phyloP scores from a whole-genome alignment of 2,329 filamentous ascomycete genomes.

The Stenocarpella maydis region DNA sequence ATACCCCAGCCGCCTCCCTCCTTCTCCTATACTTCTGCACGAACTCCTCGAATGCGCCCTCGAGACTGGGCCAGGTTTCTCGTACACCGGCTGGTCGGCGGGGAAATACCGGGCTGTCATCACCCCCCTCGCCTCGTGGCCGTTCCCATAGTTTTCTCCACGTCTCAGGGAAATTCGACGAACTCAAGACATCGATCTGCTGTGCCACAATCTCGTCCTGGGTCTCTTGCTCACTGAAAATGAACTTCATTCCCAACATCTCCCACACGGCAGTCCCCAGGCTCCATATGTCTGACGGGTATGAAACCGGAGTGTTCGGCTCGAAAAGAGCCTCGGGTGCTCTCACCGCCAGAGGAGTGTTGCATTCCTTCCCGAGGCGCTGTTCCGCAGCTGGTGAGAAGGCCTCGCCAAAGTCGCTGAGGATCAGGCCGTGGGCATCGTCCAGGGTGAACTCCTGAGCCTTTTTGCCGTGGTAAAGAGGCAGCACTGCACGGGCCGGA shows the following conservation, averaged over 20 bases:
- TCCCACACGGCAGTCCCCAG: slow-evolving; percentile 39
- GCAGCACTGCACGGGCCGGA: neutral
- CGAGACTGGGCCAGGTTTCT: slow-evolving; percentile 39
- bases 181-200: slow-evolving; percentile 38
- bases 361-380: slow-evolving; percentile 39
- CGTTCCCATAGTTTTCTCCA: slow-evolving; percentile 14
- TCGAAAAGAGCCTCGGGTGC: slow-evolving; percentile 15
- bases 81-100: slow-evolving; percentile 24
- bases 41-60: slow-evolving; percentile 42
- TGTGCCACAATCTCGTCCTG: slow-evolving; percentile 39
- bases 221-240: slow-evolving; percentile 37
- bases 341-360: slow-evolving; percentile 34
- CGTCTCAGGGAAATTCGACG: neutral
- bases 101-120: neutral
- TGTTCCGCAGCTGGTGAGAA: slow-evolving; percentile 39
- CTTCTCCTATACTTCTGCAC: slow-evolving; percentile 39
- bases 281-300: slow-evolving; percentile 38
- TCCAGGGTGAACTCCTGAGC: slow-evolving; percentile 41
- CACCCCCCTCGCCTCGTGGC: neutral
- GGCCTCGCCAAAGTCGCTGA: slow-evolving; percentile 47
- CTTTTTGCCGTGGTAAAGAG: slow-evolving; percentile 40
- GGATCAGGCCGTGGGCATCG: slow-evolving; percentile 42
- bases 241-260: slow-evolving; percentile 38
- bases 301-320: neutral
- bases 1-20: slow-evolving; percentile 20